These are phyloP conservation scores for Aspergillus awamori DNA, from an alignment of 2,329 filamentous ascomycete genomes.

Conservation along the genomic window DNA sequence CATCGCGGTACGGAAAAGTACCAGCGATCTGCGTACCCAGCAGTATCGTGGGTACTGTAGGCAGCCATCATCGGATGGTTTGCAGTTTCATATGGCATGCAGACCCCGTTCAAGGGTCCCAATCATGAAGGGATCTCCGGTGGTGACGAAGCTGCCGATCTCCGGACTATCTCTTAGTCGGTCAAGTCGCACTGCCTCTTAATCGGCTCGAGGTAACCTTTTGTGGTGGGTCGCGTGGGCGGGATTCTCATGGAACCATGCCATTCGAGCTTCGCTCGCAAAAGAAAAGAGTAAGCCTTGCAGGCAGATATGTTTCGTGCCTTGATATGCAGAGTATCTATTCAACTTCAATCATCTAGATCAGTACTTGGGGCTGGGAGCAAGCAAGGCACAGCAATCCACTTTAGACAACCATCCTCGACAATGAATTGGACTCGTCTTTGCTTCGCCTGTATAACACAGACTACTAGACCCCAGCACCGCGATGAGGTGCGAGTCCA, in stretches of 20 bases:
- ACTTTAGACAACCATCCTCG: neutral
- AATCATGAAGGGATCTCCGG: neutral
- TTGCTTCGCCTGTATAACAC: neutral
- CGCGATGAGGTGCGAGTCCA: constrained; percentile 10
- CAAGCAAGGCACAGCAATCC: neutral
- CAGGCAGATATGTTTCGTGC: neutral
- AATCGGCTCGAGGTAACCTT: neutral
- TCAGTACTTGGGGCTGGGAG: no score
- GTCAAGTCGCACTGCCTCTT: neutral
- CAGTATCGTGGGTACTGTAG: neutral
- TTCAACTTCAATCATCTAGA: neutral
- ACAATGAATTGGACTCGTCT: neutral
- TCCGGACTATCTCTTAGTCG: neutral
- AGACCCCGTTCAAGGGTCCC: neutral
- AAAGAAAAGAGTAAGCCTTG: neutral
- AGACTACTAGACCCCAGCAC: constrained; percentile 10
- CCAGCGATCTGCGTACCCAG: neutral
- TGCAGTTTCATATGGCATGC: neutral
- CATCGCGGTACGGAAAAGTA: neutral
- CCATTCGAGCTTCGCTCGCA: neutral
- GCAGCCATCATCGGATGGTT: neutral
- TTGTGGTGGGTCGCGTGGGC: no score
- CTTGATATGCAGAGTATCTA: neutral
- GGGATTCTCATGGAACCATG: no score
- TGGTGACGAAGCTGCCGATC: neutral